A percentile compares a stretch with the other conserved stretches of the same genome.
Evolutionary conservation across 1,139 yeast species (phyloP).

Genomic region (Suhomyces panamericanus): DNA sequence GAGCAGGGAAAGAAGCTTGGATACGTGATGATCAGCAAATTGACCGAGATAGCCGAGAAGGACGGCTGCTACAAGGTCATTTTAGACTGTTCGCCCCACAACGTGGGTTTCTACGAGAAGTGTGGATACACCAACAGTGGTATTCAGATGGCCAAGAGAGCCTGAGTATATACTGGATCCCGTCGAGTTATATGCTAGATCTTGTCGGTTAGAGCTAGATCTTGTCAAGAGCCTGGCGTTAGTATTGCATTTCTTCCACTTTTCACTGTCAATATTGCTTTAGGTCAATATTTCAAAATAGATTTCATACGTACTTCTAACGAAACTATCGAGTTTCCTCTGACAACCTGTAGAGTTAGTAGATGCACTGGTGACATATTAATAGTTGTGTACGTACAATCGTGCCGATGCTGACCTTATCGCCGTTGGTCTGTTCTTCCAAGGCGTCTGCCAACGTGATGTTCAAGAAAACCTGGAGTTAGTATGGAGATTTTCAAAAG

Average conservation of each 20-base stretch:
- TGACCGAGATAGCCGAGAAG: conserved; percentile 58
- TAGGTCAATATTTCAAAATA: too few relatives aligned
- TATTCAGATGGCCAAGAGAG: conserved; percentile 61
- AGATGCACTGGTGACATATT: conserved; percentile 2
- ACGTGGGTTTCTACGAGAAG: conserved; percentile 84
- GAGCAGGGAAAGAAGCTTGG: conserved; percentile 91
- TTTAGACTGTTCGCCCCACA: conserved; percentile 81
- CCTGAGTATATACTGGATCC: conserved; percentile 14
- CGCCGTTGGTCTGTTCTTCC: conserved; percentile 56
- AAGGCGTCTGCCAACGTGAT: conserved; percentile 73
- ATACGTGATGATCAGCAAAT: conserved; percentile 56
- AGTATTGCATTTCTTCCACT: conserved; percentile 1
- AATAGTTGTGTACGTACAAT: conserved; percentile 32
- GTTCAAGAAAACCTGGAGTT: conserved; percentile 57
- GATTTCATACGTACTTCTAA: conserved; percentile 45
- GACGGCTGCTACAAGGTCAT: conserved; percentile 84
- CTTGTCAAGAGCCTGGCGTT: conserved; percentile 27
- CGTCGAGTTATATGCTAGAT: conserved; percentile 18
- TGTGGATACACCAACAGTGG: conserved; percentile 74
- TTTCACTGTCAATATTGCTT: not conserved
- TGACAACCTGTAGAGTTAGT: conserved; percentile 44
- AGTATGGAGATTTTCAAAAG: conserved; percentile 15
- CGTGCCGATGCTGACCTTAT: conserved; percentile 55
- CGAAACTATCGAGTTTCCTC: conserved; percentile 64
- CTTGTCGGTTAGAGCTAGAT: conserved; percentile 22